These are phyloP conservation scores for Picea engelmannii DNA, from an alignment of 83 land plant species.

Conservation along the genomic window DNA sequence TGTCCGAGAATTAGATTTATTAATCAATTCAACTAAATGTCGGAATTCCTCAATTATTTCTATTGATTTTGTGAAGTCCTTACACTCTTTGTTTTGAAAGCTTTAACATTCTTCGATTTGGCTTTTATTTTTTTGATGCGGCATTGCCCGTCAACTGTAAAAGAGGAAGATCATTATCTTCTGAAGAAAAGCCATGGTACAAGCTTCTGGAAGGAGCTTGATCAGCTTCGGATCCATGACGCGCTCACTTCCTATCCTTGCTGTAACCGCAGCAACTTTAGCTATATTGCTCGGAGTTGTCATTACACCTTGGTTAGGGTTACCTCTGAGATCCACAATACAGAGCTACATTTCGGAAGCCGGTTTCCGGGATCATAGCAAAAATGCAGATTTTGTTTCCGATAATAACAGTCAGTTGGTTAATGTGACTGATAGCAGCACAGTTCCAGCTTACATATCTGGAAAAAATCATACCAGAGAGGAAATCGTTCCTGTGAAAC, in stretches of 20 bases:
- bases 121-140: no score
- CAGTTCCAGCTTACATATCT: not conserved
- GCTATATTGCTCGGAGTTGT: slow-evolving; percentile 2
- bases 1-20: no score
- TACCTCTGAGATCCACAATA: slow-evolving; percentile 3
- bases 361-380: not conserved
- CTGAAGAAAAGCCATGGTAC: not conserved
- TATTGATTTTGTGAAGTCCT: no score
- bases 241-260: slow-evolving; percentile 1
- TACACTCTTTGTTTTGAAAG: no score
- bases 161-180: not conserved
- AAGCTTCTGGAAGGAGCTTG: not conserved
- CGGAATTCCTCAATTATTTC: no score
- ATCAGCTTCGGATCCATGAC: not conserved
- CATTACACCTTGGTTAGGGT: slow-evolving; percentile 12
- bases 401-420: not conserved
- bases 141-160: not conserved
- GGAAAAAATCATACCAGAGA: not conserved
- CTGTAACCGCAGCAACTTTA: not conserved
- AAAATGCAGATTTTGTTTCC: not conserved
- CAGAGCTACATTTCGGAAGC: slow-evolving; percentile 2
- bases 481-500: no score
- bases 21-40: no score
- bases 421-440: not conserved
- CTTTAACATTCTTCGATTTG: no score